Base-by-base conservation (phyloP, 2,329 filamentous ascomycete species). In the Diaporthe eres region DNA sequence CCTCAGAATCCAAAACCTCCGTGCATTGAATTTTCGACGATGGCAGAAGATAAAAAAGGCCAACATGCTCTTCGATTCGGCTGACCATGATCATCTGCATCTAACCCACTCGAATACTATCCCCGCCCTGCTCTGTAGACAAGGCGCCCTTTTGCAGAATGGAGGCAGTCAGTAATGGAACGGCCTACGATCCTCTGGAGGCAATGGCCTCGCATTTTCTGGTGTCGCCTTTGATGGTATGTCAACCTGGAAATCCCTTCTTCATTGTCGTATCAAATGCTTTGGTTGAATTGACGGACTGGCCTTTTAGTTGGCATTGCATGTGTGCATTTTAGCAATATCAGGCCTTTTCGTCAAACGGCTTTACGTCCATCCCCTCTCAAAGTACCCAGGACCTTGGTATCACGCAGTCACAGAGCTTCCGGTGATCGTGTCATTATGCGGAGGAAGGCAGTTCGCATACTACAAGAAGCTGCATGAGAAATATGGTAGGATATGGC, bases 281-380 rank as follows among this genome's bases (percentile, higher is more conserved):
- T 22, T 28, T 2, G 5, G 2, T n/a, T 19, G 49, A 39, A 39
- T 37, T 55, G 1, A 55, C 13, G 5, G 22, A 2, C 34, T 17
- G 22, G 5, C 37, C n/a, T 70, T 17, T 25, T n/a, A 70, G 65
- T 13, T 70, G 65, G 65, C 49, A 2, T 28, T 42, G 15, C 65
- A 70, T 4, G 1, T 70, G 6, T 70, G 49, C 65, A 31, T 70
- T 1, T n/a, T 70, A 4, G 49, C 34, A 55, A 17, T 70, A 19
- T 42, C 47, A 19, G 31, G 34, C 49, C 15, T 70, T n/a, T 70
- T 53, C 49, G 15, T 70, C 22, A 70, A 70, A 39, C 34, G 65
- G n/a, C 65, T 70, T 15, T 70, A 70, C 37, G 55, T 70, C n/a
- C 65, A 70, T 22, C 49, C 65, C 13, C 65, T 70, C 3, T 70